Base-by-base conservation (phyloP, 1,284 basidiomycete species). In the Earliella scabrosa region DNA sequence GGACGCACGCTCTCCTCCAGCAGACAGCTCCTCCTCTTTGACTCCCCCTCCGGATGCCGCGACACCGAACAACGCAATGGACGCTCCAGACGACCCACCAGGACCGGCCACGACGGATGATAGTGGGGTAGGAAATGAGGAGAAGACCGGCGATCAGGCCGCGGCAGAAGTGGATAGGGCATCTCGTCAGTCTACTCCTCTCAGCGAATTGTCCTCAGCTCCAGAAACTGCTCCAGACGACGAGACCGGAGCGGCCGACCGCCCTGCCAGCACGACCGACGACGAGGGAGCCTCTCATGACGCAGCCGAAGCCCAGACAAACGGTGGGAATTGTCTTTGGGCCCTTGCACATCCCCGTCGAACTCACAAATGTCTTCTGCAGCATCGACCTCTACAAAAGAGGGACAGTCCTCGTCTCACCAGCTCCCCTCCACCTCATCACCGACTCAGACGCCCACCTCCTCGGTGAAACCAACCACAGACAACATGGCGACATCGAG, bases 181-280 rank as follows among this genome's bases (percentile, higher is more conserved):
- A 27, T 85, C 82, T 46, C 73, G 81, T 29, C 75, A 77, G 56
- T 82, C 83, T 34, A 87, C 87, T 0, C 87, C 87, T 3, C 80
- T 89, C 66, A 88, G 85, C 61, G 87, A 88, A 60, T 81, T 88
- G 31, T 87, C 87, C 5, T 82, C 85, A 7, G 78, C 83, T 0
- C 80, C 82, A 45, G 83, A 84, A 51, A 59, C 60, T 36, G 60
- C 57, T n/a, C 60, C 60, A 46, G 60, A 62, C 60, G 60, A 61
- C 66, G 64, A 64, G 27, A 66, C 66, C 45, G 63, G 66, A 35
- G 59, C 63, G n/a, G 53, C 46, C 35, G 78, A 82, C 45, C 65
- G 68, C 31, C 50, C 60, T 21, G 23, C 29, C 51, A 67, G 71
- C 50, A 38, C 61, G 26, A 67, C 71, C 50, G 63, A 66, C 54